These are phyloP conservation scores for Calocybe gangraenosa DNA, from an alignment of 768 basidiomycete species.

Conservation along the genomic window DNA sequence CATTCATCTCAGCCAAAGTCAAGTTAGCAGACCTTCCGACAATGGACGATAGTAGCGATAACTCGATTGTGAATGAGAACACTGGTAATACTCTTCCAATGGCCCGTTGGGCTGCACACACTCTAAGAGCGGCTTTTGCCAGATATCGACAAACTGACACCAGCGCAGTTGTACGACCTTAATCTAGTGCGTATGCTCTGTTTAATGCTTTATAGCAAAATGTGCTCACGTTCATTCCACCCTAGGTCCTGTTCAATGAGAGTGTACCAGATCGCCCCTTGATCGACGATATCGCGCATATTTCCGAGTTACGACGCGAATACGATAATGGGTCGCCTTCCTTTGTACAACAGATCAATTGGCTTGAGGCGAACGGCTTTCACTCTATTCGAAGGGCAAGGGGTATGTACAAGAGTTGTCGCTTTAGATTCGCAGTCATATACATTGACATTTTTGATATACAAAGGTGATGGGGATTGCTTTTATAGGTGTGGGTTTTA, in stretches of 20 bases:
- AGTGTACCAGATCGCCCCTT: constrained; percentile 42
- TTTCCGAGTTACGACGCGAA: constrained; percentile 55
- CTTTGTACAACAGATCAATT: constrained; percentile 75
- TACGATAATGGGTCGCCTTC: constrained; percentile 55
- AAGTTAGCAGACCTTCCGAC: constrained; percentile 15
- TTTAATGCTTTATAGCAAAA: neutral
- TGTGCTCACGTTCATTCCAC: neutral
- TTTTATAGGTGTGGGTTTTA: constrained; percentile 76
- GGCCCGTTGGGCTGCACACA: neutral
- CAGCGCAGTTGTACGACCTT: constrained; percentile 19
- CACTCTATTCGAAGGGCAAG: constrained; percentile 62
- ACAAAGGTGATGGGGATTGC: constrained; percentile 91
- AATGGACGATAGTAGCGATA: constrained; percentile 9
- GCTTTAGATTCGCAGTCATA: too few relatives aligned
- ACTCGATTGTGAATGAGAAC: constrained; percentile 3
- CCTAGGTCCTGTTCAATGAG: constrained; percentile 26
- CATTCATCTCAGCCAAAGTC: constrained; percentile 10
- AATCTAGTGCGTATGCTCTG: constrained; percentile 18
- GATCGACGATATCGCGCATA: constrained; percentile 49
- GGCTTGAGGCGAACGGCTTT: constrained; percentile 61
- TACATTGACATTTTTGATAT: neutral
- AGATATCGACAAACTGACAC: constrained; percentile 9
- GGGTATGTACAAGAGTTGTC: constrained; percentile 37
- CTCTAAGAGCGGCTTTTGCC: neutral
- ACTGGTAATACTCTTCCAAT: constrained; percentile 3